Conservation (phyloP, 139 green algal species). For the Chlorella sp. region DNA sequence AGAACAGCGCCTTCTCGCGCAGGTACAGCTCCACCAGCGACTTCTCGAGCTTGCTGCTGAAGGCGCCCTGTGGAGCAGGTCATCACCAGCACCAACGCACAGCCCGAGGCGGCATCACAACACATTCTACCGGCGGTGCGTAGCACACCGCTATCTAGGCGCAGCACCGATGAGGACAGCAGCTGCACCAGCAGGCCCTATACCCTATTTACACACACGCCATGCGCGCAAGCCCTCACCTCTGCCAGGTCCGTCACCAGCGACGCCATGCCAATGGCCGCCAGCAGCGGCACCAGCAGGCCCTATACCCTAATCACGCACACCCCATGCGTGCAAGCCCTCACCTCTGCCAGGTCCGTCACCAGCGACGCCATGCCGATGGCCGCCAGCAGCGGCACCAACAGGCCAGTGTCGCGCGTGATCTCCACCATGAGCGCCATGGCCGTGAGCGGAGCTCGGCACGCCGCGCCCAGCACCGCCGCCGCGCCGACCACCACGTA, state of each 20-base stretch:
- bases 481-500: constrained; percentile 56
- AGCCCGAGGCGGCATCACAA: no score
- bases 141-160: no score
- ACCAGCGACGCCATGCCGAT: constrained; percentile 43
- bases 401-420: constrained; percentile 42
- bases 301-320: no score
- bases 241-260: constrained; percentile 49
- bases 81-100: no score
- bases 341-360: constrained; percentile 41
- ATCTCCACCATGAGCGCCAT: constrained; percentile 57
- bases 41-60: constrained; percentile 31
- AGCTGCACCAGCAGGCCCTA: no score
- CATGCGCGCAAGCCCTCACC: no score
- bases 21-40: constrained; percentile 35
- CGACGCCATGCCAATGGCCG: constrained; percentile 41
- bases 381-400: constrained; percentile 48
- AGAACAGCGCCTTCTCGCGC: constrained; percentile 41
- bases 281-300: no score
- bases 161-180: no score
- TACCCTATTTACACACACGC: no score
- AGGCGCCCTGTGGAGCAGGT: constrained; percentile 28
- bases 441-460: constrained; percentile 51
- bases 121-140: no score
- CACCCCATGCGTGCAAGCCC: no score
- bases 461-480: constrained; percentile 51